These are phyloP conservation scores for Clausena lansium DNA, from an alignment of 345 rosid genomes.

Conservation along the genomic window DNA sequence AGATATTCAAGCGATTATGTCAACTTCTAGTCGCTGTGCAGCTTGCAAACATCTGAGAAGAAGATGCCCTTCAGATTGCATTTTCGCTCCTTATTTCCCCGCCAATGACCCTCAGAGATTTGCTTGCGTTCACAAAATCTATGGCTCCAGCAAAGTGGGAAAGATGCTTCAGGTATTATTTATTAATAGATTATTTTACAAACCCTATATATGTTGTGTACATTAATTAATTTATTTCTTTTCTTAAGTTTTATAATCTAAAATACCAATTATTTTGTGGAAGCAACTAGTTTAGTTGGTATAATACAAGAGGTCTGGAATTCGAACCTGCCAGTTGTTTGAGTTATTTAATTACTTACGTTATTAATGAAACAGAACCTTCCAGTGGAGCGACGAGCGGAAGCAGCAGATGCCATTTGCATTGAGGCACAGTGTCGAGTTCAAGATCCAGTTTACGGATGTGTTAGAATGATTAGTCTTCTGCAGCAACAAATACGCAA, in stretches of 20 bases:
- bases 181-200: too few species aligned
- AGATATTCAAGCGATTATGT: constrained; percentile 3
- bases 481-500: constrained; percentile 48
- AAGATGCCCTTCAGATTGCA: constrained; percentile 60
- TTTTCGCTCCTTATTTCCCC: constrained; percentile 67
- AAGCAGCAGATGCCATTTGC: constrained; percentile 49
- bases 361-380: constrained; percentile 35
- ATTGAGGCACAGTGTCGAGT: constrained; percentile 60
- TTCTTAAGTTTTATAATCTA: too few species aligned
- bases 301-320: too few species aligned
- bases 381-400: constrained; percentile 36
- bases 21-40: constrained; percentile 40
- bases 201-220: not conserved
- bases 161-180: constrained; percentile 59
- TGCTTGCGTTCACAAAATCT: constrained; percentile 55
- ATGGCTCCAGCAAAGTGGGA: constrained; percentile 76
- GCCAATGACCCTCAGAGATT: constrained; percentile 55
- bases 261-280: too few species aligned
- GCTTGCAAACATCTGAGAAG: constrained; percentile 73
- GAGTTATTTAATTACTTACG: too few species aligned
- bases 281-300: too few species aligned
- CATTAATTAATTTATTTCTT: too few species aligned
- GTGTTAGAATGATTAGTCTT: constrained; percentile 41
- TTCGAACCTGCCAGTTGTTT: too few species aligned
- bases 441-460: constrained; percentile 62